Evolutionary conservation across 139 green algal species (phyloP).

Genomic region (Dunaliella primolecta): DNA sequence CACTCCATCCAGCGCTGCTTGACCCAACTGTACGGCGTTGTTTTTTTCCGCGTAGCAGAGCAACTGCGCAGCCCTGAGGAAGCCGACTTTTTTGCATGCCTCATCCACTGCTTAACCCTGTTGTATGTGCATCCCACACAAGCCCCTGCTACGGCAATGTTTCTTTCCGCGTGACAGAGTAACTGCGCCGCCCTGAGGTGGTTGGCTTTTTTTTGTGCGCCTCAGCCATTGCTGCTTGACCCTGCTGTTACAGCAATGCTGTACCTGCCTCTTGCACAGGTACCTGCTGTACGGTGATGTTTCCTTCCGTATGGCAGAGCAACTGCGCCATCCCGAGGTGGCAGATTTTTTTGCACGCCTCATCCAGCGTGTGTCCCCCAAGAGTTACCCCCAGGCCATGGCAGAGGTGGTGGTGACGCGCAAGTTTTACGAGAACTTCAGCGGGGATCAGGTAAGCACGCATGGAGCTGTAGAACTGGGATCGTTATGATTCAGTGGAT

Average conservation of each 20-base stretch:
- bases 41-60: constrained; percentile 67
- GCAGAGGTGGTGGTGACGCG: constrained; percentile 84
- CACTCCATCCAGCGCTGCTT: neutral
- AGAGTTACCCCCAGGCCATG: constrained; percentile 77
- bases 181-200: constrained; percentile 71
- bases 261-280: constrained; percentile 34
- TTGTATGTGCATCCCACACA: constrained; percentile 25
- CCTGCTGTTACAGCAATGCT: constrained; percentile 27
- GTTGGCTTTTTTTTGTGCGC: constrained; percentile 71
- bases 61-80: constrained; percentile 73
- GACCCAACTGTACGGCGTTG: constrained; percentile 72
- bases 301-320: constrained; percentile 60
- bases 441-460: constrained; percentile 85
- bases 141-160: constrained; percentile 89
- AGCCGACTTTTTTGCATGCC: constrained; percentile 76
- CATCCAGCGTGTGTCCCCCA: constrained; percentile 88
- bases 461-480: too few relatives aligned
- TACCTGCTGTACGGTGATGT: constrained; percentile 91
- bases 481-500: too few relatives aligned
- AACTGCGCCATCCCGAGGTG: constrained; percentile 71
- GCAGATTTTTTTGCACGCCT: constrained; percentile 83
- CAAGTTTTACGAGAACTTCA: constrained; percentile 96
- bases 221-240: neutral
- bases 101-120: constrained; percentile 68
- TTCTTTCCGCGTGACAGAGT: constrained; percentile 59